phyloP scores from a whole-genome alignment of 495 filamentous ascomycete genomes.

The Aspergillus diversus region DNA sequence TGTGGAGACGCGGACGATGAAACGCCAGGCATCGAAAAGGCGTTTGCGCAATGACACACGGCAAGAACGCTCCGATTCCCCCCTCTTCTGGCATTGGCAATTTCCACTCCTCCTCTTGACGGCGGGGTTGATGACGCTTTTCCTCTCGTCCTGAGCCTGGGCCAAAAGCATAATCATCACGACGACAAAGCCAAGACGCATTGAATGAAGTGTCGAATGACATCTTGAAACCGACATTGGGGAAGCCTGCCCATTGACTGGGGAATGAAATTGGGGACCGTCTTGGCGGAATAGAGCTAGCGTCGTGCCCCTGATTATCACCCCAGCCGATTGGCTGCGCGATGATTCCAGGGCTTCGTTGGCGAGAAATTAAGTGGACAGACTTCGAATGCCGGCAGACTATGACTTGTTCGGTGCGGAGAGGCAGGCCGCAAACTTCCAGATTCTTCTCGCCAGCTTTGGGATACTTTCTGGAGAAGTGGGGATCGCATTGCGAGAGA shows the following conservation, averaged over 20 bases:
- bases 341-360: neutral
- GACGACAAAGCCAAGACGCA: neutral
- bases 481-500: no score
- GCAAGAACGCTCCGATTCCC: neutral
- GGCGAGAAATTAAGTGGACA: neutral
- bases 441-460: neutral
- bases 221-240: neutral
- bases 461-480: neutral
- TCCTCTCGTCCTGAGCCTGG: no score
- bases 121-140: no score
- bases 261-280: neutral
- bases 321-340: neutral
- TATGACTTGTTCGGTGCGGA: slow-evolving; percentile 5
- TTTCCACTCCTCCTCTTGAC: neutral
- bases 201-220: neutral
- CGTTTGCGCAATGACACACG: neutral
- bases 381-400: neutral
- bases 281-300: slow-evolving; percentile 1
- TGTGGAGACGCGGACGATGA: slow-evolving; percentile 2
- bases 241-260: neutral
- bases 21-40: neutral
- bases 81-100: neutral
- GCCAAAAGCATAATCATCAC: neutral
- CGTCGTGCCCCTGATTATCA: neutral
- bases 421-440: neutral